Conservation (phyloP, 1,284 basidiomycete genomes). For the Tilletia horrida region DNA sequence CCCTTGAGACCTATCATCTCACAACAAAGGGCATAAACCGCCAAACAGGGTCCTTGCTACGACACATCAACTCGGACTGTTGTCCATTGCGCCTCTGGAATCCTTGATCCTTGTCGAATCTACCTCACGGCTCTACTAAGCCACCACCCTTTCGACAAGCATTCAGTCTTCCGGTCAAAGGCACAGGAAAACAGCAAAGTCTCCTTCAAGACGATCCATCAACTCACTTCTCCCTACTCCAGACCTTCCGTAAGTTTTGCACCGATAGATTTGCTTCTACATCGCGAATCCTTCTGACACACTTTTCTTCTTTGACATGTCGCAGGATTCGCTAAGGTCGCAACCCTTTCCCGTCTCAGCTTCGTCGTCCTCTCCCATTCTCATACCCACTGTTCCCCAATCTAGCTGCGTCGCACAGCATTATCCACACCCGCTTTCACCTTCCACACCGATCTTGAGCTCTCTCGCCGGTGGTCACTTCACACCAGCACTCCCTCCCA, state of each 20-base stretch:
- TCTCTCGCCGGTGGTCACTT: not conserved
- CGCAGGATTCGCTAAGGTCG: conserved; percentile 17
- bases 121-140: too few species aligned
- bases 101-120: too few species aligned
- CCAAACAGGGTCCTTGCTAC: not conserved
- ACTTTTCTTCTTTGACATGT: not conserved
- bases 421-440: not conserved
- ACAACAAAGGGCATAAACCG: not conserved
- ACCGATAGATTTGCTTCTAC: not conserved
- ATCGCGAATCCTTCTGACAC: not conserved
- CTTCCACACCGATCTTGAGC: not conserved
- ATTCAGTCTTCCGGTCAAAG: too few species aligned
- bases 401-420: conserved; percentile 10
- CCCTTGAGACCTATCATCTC: not conserved
- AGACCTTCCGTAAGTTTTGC: conserved; percentile 13
- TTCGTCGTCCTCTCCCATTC: not conserved
- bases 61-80: too few species aligned
- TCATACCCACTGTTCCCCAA: not conserved
- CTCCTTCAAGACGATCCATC: not conserved
- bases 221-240: not conserved
- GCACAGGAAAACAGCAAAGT: not conserved
- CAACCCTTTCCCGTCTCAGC: not conserved
- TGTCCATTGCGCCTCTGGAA: too few species aligned
- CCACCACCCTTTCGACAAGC: too few species aligned
- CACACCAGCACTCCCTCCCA: not conserved